phyloP scores from a whole-genome alignment of 495 filamentous ascomycete species.

The Xylaria palmicola region DNA sequence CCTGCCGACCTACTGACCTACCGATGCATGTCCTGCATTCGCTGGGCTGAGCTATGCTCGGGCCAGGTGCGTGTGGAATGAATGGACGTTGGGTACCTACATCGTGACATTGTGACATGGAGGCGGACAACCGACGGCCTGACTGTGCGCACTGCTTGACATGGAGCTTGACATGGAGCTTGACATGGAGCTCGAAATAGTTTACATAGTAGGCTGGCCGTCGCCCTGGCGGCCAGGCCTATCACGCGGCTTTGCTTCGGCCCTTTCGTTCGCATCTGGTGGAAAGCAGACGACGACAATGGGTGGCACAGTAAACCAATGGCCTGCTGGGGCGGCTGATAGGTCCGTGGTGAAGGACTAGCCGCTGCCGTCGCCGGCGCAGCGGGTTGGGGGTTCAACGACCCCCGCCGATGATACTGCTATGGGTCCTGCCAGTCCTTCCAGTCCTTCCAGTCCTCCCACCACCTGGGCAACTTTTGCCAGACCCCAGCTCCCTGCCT shows the following conservation, averaged over 20 bases:
- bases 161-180: background rate
- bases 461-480: too few species aligned
- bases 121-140: too few species aligned
- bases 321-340: conserved; percentile 10
- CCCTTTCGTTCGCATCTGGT: conserved; percentile 4
- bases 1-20: background rate
- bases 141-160: too few species aligned
- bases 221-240: too few species aligned
- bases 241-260: conserved; percentile 11
- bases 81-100: conserved; percentile 2
- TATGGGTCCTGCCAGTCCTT: background rate
- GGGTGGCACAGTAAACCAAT: too few species aligned
- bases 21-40: conserved; percentile 16
- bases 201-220: background rate
- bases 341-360: conserved; percentile 10
- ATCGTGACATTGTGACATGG: background rate
- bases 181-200: background rate
- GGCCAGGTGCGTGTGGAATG: background rate
- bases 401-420: conserved; percentile 3
- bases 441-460: too few species aligned
- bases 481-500: conserved; percentile 7
- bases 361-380: conserved; percentile 4
- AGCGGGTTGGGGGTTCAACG: conserved; percentile 1
- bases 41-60: conserved; percentile 12
- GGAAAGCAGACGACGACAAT: too few species aligned